Conservation (phyloP, 2,329 filamentous ascomycete species). For the Penicillium rolfsii region DNA sequence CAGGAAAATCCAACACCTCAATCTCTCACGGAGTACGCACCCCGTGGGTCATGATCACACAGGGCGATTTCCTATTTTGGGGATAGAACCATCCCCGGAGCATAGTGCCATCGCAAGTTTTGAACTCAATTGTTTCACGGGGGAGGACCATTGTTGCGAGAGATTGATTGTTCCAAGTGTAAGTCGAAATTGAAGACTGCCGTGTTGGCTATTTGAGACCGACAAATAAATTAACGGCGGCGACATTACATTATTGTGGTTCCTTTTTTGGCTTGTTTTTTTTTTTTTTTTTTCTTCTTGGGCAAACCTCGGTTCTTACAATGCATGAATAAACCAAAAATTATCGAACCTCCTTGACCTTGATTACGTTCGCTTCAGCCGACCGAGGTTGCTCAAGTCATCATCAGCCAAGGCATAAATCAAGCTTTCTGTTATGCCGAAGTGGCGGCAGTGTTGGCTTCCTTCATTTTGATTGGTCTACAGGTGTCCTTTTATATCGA, state of each 20-base stretch:
- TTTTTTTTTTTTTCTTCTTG: background rate
- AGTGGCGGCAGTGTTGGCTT: background rate
- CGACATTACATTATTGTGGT: background rate
- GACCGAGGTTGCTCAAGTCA: background rate
- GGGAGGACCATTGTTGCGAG: conserved; percentile 7
- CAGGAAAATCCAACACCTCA: conserved; percentile 8
- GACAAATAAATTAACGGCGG: background rate
- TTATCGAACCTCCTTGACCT: background rate
- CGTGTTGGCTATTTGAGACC: background rate
- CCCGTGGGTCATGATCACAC: conserved; percentile 12
- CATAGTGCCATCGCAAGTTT: conserved; percentile 7
- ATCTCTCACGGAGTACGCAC: conserved; percentile 8
- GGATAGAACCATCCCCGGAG: conserved; percentile 13
- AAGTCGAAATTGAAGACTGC: conserved; percentile 2
- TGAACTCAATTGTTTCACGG: conserved; percentile 9
- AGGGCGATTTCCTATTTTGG: conserved; percentile 8
- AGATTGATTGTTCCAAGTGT: conserved; percentile 8
- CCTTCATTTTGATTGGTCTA: background rate
- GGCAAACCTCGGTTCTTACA: background rate
- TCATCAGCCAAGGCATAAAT: background rate
- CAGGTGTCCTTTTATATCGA: background rate
- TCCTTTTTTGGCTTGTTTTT: background rate
- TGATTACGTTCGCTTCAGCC: background rate
- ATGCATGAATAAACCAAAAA: background rate
- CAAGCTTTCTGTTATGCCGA: background rate